Base-by-base conservation (phyloP, 129 eudicot genomes). In the Centaurea solstitialis region DNA sequence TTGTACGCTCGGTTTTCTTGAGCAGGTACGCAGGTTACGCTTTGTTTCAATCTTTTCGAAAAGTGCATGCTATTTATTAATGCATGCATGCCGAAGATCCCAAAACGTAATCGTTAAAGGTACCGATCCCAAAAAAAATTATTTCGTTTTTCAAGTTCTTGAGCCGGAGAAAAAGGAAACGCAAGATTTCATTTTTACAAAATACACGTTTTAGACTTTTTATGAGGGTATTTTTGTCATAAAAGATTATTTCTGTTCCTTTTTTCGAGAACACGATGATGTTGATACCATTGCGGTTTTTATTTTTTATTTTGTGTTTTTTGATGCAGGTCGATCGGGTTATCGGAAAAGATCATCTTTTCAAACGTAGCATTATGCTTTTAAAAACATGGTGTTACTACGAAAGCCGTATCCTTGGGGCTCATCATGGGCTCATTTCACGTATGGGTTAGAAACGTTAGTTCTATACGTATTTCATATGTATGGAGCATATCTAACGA, bases 371-470 rank as follows among this genome's bases (percentile, higher is more conserved):
- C 82, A 90, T 96, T 17, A 87, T 93, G 65, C 65, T 96, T 78
- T 82, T 96, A 73, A 96, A 96, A 71, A 82, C 98, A 20, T 96
- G 99, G 99, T 91, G 98, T 88, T 91, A 85, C 72, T 91, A 93
- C 13, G 99, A 96, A 76, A 93, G 98, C 50, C 93, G 86, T 30
- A 78, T 93, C 61, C 87, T 89, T 26, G 99, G 99, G 5, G 93
- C 96, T n/a, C 86, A 67, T 65, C 83, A 91, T 96, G 98, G 99
- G 68, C 72, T 96, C 23, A 59, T 96, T 7, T 93, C 99, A 96
- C 99, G 23, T 96, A 96, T 86, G 98, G 95, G 7, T 84, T 96
- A 92, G 99, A 93, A 75, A 81, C 84, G 21, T 78, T 96, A 84
- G 87, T 93, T 76, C 86, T 96, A 20, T 92, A 87, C 79, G 87